Evolutionary conservation across 2,329 filamentous ascomycete genomes (phyloP), one percentile per base, ranked within the genome.

Genomic region (Westerdykella ornata): DNA sequence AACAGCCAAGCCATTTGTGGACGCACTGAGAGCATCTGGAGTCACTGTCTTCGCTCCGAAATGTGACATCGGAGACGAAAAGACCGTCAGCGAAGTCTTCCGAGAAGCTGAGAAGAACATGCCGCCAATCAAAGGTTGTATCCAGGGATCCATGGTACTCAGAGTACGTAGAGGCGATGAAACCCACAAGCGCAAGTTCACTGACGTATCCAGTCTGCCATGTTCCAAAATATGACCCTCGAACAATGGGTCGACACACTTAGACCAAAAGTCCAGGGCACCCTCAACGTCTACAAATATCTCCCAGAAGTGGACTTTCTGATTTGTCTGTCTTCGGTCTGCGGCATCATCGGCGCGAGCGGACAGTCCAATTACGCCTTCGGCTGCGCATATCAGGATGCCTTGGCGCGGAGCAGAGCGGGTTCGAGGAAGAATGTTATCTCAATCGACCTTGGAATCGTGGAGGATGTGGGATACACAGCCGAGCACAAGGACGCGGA

Each of bases 241-340:
- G 31, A 48, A 7, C 51, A 54, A 33, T 41, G 56, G 30, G 42
- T 51, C 1, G 48, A 49, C 26, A 59, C 44, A 1, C 35, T 53
- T 4, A 20, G 31, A 1, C 45, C 55, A 5, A 70, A 70, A 39
- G 46, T 69, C 6, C 32, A 38, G 4, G 63, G 64, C 1, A 58
- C 63, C 1, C 56, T 63, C 52, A 59, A 60, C 22, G 46, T 69
- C 0, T 53, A 59, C 22, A 18, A 15, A 2, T 36, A 40, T 5
- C 43, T 59, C 4, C 49, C 50, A 0, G 12, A 43, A 13, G 39
- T 60, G 15, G 48, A 54, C 37, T 62, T 62, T 44, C 58, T 60
- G 41, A 41, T 57, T 9, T 45, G 58, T 34, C 39, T 57, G 12
- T 54, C 53, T 17, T 53, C 46, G 8, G 39, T 49, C 5, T 46